phyloP scores from a whole-genome alignment of 169 alveolate species.

The Cryptosporidium bovis region DNA sequence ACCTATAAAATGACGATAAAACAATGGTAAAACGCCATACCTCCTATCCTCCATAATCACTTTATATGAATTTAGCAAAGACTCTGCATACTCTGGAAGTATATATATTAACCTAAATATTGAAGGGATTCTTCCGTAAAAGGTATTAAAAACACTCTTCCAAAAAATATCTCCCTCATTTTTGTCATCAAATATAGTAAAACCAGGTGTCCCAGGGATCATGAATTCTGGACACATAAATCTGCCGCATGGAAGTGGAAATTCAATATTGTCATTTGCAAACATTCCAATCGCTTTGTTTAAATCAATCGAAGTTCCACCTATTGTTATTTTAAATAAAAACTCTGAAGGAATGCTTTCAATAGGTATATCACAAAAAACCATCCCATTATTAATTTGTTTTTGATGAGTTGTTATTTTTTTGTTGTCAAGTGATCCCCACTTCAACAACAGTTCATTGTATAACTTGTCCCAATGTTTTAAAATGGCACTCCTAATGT shows the following conservation, averaged over 20 bases:
- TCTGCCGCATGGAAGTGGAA: slow-evolving; percentile 50
- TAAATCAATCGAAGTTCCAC: slow-evolving; percentile 18
- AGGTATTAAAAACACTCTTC: slow-evolving; percentile 39
- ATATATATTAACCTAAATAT: slow-evolving; percentile 24
- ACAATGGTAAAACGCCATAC: slow-evolving; percentile 20
- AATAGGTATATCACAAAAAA: slow-evolving; percentile 2
- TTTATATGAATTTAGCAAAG: slow-evolving; percentile 36
- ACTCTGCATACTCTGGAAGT: slow-evolving; percentile 55
- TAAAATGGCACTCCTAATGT: slow-evolving; percentile 35
- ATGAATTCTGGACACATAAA: slow-evolving; percentile 46
- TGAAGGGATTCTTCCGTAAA: slow-evolving; percentile 62
- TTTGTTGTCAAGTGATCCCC: slow-evolving; percentile 1
- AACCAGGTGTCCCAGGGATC: slow-evolving; percentile 49
- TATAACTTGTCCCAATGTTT: not conserved
- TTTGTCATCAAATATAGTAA: not conserved
- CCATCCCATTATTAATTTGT: too few relatives aligned
- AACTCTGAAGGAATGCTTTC: not conserved
- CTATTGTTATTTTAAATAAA: slow-evolving; percentile 14
- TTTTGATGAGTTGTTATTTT: too few relatives aligned
- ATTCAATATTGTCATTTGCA: slow-evolving; percentile 2
- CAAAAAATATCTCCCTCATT: slow-evolving; percentile 1
- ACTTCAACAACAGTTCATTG: not conserved
- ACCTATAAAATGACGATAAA: slow-evolving; percentile 61
- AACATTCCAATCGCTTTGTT: slow-evolving; percentile 26
- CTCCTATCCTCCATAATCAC: slow-evolving; percentile 30